A percentile compares a stretch with the other conserved stretches of the same genome.
Conservation (phyloP, 164 flowering plant genomes). For the Berberis vulgaris region DNA sequence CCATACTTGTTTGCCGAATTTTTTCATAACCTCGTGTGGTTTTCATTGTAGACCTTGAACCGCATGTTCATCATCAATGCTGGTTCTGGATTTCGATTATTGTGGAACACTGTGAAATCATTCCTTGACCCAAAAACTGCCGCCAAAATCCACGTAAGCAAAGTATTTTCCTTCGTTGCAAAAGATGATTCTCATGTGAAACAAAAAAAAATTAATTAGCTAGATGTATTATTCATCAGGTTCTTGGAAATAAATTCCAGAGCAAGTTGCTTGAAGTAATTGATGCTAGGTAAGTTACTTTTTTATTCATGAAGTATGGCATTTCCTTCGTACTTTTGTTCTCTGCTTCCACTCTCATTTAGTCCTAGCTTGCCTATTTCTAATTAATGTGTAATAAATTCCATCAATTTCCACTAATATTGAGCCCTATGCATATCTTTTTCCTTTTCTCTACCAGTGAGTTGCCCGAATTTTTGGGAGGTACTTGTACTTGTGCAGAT, state of each 20-base stretch:
- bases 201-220: conserved; percentile 7
- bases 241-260: conserved; percentile 89
- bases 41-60: conserved; percentile 46
- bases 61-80: conserved; percentile 95
- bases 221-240: conserved; percentile 28
- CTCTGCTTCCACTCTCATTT: not conserved
- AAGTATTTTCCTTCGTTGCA: not conserved
- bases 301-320: not conserved
- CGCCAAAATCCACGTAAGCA: conserved; percentile 66
- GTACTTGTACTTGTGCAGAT: conserved; percentile 73
- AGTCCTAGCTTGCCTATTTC: not conserved
- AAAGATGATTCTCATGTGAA: not conserved
- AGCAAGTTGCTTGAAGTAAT: conserved; percentile 86
- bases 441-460: conserved; percentile 41
- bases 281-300: conserved; percentile 53
- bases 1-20: not conserved
- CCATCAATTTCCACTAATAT: not conserved
- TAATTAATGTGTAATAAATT: not conserved
- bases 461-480: conserved; percentile 84
- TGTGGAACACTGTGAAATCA: conserved; percentile 79
- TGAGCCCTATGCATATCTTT: not conserved
- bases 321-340: conserved; percentile 3
- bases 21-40: not conserved
- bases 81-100: conserved; percentile 79
- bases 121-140: conserved; percentile 94